phyloP scores from a whole-genome alignment of 2,329 filamentous ascomycete genomes.

The Colletotrichum cuscutae region DNA sequence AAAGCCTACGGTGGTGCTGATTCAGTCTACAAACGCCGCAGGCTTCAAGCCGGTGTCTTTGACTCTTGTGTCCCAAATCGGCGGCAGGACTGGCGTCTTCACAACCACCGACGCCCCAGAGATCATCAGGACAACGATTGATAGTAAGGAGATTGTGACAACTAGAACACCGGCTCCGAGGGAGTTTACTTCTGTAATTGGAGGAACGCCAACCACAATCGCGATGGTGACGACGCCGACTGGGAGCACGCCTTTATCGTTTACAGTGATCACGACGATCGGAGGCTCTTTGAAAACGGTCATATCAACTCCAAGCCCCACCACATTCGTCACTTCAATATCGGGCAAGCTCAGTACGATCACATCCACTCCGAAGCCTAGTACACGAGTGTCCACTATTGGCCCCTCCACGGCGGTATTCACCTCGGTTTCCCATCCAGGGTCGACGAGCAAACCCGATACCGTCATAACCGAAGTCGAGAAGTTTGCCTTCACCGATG shows the following conservation, averaged over 20 bases:
- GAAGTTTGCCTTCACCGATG: constrained; percentile 39
- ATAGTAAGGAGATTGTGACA: constrained; percentile 39
- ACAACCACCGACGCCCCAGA: constrained; percentile 38
- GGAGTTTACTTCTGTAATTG: constrained; percentile 40
- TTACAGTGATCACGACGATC: constrained; percentile 41
- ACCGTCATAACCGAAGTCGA: constrained; percentile 37
- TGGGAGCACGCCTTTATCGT: constrained; percentile 19
- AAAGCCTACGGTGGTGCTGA: constrained; percentile 24
- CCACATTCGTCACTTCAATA: constrained; percentile 40
- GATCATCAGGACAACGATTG: constrained; percentile 39
- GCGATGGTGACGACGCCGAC: constrained; percentile 42
- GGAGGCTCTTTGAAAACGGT: constrained; percentile 37
- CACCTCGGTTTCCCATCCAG: constrained; percentile 37
- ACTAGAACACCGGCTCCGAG: constrained; percentile 39
- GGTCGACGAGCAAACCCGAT: neutral
- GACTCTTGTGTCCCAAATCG: constrained; percentile 39
- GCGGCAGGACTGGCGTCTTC: constrained; percentile 39
- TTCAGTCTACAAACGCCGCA: constrained; percentile 36
- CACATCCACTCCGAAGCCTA: constrained; percentile 40
- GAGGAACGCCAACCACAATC: constrained; percentile 41
- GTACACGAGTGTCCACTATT: constrained; percentile 39
- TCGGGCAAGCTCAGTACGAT: constrained; percentile 42
- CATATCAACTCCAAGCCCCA: constrained; percentile 30
- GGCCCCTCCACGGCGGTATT: constrained; percentile 38
- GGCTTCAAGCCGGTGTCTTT: constrained; percentile 39